These are phyloP conservation scores for Calonectria naviculata DNA, from an alignment of 2,329 filamentous ascomycete genomes.

Conservation along the genomic window DNA sequence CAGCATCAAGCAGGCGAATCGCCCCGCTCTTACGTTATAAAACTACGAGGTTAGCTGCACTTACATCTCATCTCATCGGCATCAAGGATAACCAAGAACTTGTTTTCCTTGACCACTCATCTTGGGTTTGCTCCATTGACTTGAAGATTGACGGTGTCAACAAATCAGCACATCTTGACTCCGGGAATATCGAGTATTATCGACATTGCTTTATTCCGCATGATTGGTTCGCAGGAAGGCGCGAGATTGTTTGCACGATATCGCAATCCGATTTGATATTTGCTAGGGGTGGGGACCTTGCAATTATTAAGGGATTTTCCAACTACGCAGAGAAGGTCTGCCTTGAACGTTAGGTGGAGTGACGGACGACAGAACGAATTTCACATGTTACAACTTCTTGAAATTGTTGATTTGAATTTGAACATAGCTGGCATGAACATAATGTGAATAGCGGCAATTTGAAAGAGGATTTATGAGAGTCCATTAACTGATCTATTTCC, in stretches of 20 bases:
- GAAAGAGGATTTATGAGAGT: too few species aligned
- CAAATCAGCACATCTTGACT: neutral
- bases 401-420: too few species aligned
- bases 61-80: constrained; percentile 30
- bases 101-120: constrained; percentile 42
- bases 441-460: too few species aligned
- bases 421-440: too few species aligned
- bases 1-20: neutral
- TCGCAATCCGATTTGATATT: constrained; percentile 17
- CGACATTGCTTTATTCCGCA: constrained; percentile 26
- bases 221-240: constrained; percentile 28
- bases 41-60: neutral
- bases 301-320: constrained; percentile 16
- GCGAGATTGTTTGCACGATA: constrained; percentile 19
- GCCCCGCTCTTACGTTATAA: neutral
- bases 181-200: neutral
- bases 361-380: too few species aligned
- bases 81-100: constrained; percentile 48
- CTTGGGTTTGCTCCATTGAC: constrained; percentile 27
- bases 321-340: constrained; percentile 6
- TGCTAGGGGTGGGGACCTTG: constrained; percentile 19
- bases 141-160: neutral
- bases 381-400: too few species aligned
- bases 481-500: too few species aligned
- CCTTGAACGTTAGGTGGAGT: too few species aligned